Evolutionary conservation across 352 stramenopile species (phyloP).

Genomic region (Phytopythium chamaehyphon): DNA sequence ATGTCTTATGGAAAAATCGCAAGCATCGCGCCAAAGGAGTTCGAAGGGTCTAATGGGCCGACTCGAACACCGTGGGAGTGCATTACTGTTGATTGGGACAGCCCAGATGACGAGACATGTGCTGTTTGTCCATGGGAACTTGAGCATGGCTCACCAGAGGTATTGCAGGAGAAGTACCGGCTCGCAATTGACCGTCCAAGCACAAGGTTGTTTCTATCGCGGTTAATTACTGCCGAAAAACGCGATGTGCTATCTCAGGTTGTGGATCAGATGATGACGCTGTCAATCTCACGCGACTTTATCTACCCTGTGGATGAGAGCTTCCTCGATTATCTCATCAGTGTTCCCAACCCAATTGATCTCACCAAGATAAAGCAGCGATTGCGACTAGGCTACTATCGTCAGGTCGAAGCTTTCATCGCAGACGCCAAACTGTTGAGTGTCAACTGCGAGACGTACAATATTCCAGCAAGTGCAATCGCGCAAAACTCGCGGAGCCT

Average conservation of each 20-base stretch:
- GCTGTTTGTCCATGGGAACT: slow-evolving; percentile 79
- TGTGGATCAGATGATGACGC: slow-evolving; percentile 54
- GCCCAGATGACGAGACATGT: slow-evolving; percentile 60
- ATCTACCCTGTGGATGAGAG: slow-evolving; percentile 67
- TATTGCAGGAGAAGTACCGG: slow-evolving; percentile 37
- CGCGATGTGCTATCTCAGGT: slow-evolving; percentile 46
- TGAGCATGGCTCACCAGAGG: slow-evolving; percentile 32
- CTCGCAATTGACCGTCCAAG: slow-evolving; percentile 30
- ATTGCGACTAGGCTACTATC: slow-evolving; percentile 67
- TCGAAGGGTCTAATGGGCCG: slow-evolving; percentile 5
- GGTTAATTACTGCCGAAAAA: slow-evolving; percentile 44
- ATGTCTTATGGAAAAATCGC: slow-evolving; percentile 62
- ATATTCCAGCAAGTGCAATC: slow-evolving; percentile 75
- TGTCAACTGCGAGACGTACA: slow-evolving; percentile 84
- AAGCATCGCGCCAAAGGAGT: slow-evolving; percentile 29
- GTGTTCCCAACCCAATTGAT: slow-evolving; percentile 83
- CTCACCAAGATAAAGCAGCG: slow-evolving; percentile 74
- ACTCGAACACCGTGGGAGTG: slow-evolving; percentile 73
- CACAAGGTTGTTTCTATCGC: slow-evolving; percentile 41
- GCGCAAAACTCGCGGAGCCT: slow-evolving; percentile 78
- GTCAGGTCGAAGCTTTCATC: slow-evolving; percentile 80
- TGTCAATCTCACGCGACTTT: slow-evolving; percentile 77
- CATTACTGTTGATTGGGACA: slow-evolving; percentile 67
- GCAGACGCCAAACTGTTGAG: slow-evolving; percentile 70
- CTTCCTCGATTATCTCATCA: slow-evolving; percentile 80